A percentile compares a stretch with the other conserved stretches of the same genome.
Evolutionary conservation across 164 flowering plant genomes (phyloP).

Genomic region (Sedum album): DNA sequence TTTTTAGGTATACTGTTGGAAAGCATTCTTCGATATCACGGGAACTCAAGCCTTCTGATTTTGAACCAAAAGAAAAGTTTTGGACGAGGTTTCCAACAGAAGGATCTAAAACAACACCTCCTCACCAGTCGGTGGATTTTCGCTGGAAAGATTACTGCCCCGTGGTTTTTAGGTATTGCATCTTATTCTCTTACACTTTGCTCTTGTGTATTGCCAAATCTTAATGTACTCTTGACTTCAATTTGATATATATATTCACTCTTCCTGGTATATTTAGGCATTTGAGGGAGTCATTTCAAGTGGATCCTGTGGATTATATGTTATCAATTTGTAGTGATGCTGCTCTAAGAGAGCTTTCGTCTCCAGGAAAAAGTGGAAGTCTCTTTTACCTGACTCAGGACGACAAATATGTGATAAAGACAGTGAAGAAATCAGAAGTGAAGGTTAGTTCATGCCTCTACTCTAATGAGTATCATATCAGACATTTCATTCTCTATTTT

Average conservation of each 20-base stretch:
- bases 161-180: conserved; percentile 40
- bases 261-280: conserved; percentile 25
- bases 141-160: conserved; percentile 63
- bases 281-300: conserved; percentile 59
- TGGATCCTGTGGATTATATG: conserved; percentile 87
- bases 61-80: conserved; percentile 7
- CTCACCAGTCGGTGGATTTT: conserved; percentile 41
- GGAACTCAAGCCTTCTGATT: conserved; percentile 10
- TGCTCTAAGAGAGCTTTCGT: conserved; percentile 76
- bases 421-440: conserved; percentile 77
- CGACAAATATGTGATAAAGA: conserved; percentile 88
- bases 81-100: conserved; percentile 28
- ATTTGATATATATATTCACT: not conserved
- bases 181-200: not conserved
- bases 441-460: conserved; percentile 34
- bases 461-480: not conserved
- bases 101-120: conserved; percentile 44
- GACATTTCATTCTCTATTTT: not conserved
- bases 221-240: not conserved
- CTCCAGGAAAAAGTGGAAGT: conserved; percentile 93
- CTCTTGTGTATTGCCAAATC: not conserved
- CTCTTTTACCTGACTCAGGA: conserved; percentile 83
- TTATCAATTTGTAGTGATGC: conserved; percentile 76
- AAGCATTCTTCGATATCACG: conserved; percentile 2
- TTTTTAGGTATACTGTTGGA: conserved; percentile 1